These are phyloP conservation scores for Monilinia aucupariae DNA, from an alignment of 2,329 filamentous ascomycete genomes.

Conservation along the genomic window DNA sequence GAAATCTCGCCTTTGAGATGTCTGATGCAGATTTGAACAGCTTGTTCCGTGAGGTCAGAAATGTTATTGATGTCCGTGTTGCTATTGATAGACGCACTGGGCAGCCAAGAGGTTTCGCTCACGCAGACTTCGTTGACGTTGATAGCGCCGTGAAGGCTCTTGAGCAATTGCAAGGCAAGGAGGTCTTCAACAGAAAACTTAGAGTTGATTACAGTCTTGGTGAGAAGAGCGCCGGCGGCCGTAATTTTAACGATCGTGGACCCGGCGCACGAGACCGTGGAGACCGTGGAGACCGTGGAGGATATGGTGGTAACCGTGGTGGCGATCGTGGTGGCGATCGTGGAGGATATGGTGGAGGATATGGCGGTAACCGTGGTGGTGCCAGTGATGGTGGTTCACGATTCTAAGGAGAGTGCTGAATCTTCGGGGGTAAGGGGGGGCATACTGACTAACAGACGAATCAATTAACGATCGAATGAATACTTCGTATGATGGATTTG, in stretches of 20 bases:
- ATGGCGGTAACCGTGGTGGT: neutral
- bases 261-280: conserved; percentile 2
- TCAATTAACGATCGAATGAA: conserved; percentile 10
- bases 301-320: neutral
- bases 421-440: neutral
- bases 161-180: conserved; percentile 49
- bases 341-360: conserved; percentile 8
- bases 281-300: conserved; percentile 8
- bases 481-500: conserved; percentile 20
- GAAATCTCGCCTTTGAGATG: conserved; percentile 82
- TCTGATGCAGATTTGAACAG: conserved; percentile 76
- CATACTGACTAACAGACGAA: neutral
- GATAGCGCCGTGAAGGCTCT: conserved; percentile 58
- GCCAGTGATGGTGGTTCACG: neutral
- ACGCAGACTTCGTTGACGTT: conserved; percentile 70
- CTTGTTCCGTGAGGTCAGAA: conserved; percentile 64
- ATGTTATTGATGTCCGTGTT: conserved; percentile 71
- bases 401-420: conserved; percentile 1
- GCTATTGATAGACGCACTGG: conserved; percentile 77
- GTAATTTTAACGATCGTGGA: neutral
- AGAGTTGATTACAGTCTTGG: conserved; percentile 53
- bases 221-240: neutral
- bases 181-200: conserved; percentile 61
- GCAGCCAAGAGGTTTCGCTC: conserved; percentile 76
- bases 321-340: conserved; percentile 1